Conservation (phyloP, 495 filamentous ascomycete genomes). For the Amorphotheca resinae region DNA sequence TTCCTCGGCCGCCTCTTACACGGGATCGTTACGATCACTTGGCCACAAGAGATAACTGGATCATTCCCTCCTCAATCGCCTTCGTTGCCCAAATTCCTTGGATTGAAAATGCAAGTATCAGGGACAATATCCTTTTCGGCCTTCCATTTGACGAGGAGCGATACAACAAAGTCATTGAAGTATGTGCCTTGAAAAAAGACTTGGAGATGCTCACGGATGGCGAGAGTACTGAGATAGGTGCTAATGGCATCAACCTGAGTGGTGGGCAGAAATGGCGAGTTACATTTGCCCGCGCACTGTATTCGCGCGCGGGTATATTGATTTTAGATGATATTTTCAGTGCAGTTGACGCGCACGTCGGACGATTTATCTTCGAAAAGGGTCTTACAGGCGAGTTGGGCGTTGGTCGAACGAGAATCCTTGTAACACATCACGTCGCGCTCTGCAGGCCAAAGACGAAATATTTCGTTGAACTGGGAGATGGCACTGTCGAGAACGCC, state of each 20-base stretch:
- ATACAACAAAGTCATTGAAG: slow-evolving; percentile 51
- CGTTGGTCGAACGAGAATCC: slow-evolving; percentile 56
- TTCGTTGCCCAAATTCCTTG: slow-evolving; percentile 77
- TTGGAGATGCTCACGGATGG: slow-evolving; percentile 61
- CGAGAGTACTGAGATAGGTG: slow-evolving; percentile 66
- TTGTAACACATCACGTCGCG: slow-evolving; percentile 74
- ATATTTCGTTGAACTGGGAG: slow-evolving; percentile 55
- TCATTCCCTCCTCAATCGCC: slow-evolving; percentile 53
- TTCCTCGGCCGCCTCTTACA: slow-evolving; percentile 33
- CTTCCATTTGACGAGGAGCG: slow-evolving; percentile 51
- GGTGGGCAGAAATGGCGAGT: slow-evolving; percentile 78
- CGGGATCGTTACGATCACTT: slow-evolving; percentile 39
- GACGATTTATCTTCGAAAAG: slow-evolving; percentile 62
- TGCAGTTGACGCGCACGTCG: slow-evolving; percentile 61
- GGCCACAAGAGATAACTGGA: slow-evolving; percentile 56
- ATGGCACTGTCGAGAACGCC: slow-evolving; percentile 50
- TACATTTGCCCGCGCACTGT: slow-evolving; percentile 65
- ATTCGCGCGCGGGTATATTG: slow-evolving; percentile 67
- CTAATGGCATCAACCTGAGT: slow-evolving; percentile 73
- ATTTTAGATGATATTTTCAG: slow-evolving; percentile 82
- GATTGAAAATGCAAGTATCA: slow-evolving; percentile 74
- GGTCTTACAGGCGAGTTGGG: slow-evolving; percentile 56
- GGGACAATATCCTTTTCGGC: slow-evolving; percentile 64
- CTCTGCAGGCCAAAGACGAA: slow-evolving; percentile 56
- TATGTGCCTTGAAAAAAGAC: slow-evolving; percentile 63